Evolutionary conservation across 2,329 filamentous ascomycete species (phyloP).

Genomic region (Xylariaceae sp.): DNA sequence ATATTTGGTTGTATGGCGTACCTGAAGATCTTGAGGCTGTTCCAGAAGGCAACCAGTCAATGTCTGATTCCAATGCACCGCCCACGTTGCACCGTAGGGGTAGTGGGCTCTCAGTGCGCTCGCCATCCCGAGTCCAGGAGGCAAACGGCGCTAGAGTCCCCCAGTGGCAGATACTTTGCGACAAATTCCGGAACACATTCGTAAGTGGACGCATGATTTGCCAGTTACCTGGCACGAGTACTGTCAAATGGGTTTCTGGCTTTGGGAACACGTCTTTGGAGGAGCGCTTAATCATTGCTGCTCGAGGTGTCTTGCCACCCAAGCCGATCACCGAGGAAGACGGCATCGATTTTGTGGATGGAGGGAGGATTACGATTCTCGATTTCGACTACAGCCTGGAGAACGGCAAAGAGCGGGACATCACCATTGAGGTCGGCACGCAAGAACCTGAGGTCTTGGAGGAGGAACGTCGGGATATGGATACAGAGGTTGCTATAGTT

Average conservation of each 20-base stretch:
- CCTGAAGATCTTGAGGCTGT: constrained; percentile 71
- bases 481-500: constrained; percentile 78
- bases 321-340: constrained; percentile 68
- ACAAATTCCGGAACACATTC: constrained; percentile 71
- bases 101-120: constrained; percentile 46
- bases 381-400: constrained; percentile 69
- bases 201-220: constrained; percentile 68
- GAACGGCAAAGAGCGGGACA: constrained; percentile 58
- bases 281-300: constrained; percentile 69
- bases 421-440: constrained; percentile 75
- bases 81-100: constrained; percentile 41
- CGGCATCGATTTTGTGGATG: constrained; percentile 75
- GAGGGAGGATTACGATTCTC: constrained; percentile 71
- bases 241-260: constrained; percentile 71
- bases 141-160: constrained; percentile 49
- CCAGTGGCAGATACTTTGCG: constrained; percentile 70
- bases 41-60: constrained; percentile 44
- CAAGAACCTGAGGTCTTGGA: constrained; percentile 69
- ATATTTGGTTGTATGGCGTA: constrained; percentile 79
- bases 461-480: constrained; percentile 74
- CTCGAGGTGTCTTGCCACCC: constrained; percentile 66
- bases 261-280: constrained; percentile 51
- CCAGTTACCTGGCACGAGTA: constrained; percentile 67
- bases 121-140: constrained; percentile 43
- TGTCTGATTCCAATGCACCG: constrained; percentile 34